Evolutionary conservation across 257 asterid genomes (phyloP), one percentile per base, ranked within the genome.

Genomic region (Solanum pennellii): DNA sequence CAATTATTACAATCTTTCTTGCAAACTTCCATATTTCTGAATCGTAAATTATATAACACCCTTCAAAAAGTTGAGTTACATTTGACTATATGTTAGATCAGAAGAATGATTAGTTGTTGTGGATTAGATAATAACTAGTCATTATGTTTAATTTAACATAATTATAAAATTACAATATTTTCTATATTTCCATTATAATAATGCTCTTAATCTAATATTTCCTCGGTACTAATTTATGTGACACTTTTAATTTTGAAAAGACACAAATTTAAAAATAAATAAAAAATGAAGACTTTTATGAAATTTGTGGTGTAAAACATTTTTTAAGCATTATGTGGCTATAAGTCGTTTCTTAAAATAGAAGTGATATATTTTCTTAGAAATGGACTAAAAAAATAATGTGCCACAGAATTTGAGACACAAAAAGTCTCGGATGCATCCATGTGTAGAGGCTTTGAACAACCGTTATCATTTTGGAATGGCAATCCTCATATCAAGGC

Each of bases 401-500:
- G 25, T 56, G n/a, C 3, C 65, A 56, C 65, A 20, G 7, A 18
- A 56, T 56, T 4, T 42, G 65, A 56, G 2, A 56, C 5, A 20
- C 0, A 42, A 5, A 20, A 20, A 18, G 12, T 59, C 23, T 41
- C 35, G 4, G 12, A 9, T 2, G 8, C 56, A 3, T 8, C 21
- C 21, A 75, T 75, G 7, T 39, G 33, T 12, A 6, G 12, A 75
- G 52, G 14, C n/a, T 42, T 73, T 76, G 60, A 76, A 42, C 3
- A 42, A 76, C 12, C 2, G 35, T n/a, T 13, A 42, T 35, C 62
- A 76, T 42, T 77, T 42, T 77, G 62, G 62, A 44, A 42, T 7
- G 3, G 3, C 9, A 25, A 90, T 92, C 86, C 89, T 93, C 69
- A 91, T 91, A 75, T 89, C 91, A 42, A 91, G 86, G 2, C 94